A percentile compares a stretch with the other conserved stretches of the same genome.
Conservation (phyloP, 257 asterid genomes). For the Capsicum pubescens region DNA sequence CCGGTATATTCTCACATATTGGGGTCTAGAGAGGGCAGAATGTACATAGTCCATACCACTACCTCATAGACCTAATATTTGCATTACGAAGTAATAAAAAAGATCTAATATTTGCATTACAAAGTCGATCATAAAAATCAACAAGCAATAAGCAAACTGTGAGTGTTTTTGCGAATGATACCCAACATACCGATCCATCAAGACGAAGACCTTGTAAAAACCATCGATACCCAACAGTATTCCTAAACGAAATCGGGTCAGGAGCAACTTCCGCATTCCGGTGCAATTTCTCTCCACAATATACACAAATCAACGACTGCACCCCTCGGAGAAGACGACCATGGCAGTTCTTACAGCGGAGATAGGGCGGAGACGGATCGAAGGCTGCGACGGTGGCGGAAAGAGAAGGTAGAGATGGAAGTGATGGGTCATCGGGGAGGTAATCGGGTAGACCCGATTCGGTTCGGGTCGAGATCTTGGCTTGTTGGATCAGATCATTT, state of each 20-base stretch:
- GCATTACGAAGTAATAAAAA: no score
- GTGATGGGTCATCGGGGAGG: slow-evolving; percentile 57
- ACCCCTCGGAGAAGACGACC: slow-evolving; percentile 79
- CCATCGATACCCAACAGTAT: slow-evolving; percentile 71
- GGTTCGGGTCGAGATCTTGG: slow-evolving; percentile 68
- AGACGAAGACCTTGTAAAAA: slow-evolving; percentile 73
- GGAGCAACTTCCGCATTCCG: slow-evolving; percentile 50
- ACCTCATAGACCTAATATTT: no score
- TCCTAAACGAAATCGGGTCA: slow-evolving; percentile 62
- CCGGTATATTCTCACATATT: no score
- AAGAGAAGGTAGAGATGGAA: slow-evolving; percentile 69
- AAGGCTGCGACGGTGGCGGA: slow-evolving; percentile 62
- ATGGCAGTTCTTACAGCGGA: slow-evolving; percentile 76
- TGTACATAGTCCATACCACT: no score
- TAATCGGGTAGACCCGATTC: slow-evolving; percentile 69
- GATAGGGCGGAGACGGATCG: slow-evolving; percentile 64
- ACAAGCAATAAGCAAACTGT: neutral
- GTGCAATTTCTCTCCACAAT: slow-evolving; percentile 63
- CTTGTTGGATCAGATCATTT: slow-evolving; percentile 65
- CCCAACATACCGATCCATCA: slow-evolving; percentile 84
- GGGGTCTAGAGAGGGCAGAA: no score
- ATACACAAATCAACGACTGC: slow-evolving; percentile 68
- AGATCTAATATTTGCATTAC: no score
- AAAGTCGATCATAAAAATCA: neutral
- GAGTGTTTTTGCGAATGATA: neutral